Percentiles rank a stretch among this genome's conserved stretches.
These are phyloP conservation scores for Cicer judaicum DNA, from an alignment of 306 rosid species.

Conservation along the genomic window DNA sequence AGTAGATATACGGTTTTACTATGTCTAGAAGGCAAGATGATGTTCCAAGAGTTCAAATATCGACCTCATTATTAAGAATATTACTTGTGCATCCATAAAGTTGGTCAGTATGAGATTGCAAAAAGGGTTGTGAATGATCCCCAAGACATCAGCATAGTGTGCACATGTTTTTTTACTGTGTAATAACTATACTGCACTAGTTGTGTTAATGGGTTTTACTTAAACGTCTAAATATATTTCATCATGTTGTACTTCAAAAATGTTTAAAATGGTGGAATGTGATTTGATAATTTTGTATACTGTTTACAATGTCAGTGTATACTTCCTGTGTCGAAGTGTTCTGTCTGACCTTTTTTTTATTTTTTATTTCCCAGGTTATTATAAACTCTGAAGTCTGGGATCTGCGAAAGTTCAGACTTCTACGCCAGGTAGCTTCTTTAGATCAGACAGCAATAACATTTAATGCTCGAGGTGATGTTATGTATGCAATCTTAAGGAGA, in stretches of 20 bases:
- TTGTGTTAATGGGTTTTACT: not conserved
- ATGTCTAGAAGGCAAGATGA: conserved; percentile 5
- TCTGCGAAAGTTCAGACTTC: conserved; percentile 85
- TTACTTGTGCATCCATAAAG: not conserved
- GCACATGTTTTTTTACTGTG: not conserved
- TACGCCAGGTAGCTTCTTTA: conserved; percentile 91
- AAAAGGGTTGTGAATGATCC: not conserved
- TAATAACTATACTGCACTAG: not conserved
- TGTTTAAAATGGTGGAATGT: not conserved
- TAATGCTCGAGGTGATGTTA: conserved; percentile 94
- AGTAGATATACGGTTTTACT: not conserved
- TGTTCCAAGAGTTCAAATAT: not conserved
- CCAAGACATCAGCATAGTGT: conserved; percentile 8
- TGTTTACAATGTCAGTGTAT: not conserved
- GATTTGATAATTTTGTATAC: not conserved
- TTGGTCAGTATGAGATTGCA: conserved; percentile 7
- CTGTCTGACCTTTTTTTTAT: conserved; percentile 15
- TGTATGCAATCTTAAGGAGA: conserved; percentile 92
- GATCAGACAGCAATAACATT: conserved; percentile 92
- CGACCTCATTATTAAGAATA: not conserved
- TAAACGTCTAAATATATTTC: not conserved
- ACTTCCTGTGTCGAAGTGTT: conserved; percentile 5
- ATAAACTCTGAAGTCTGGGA: conserved; percentile 99
- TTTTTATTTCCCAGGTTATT: conserved; percentile 65
- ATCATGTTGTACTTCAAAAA: not conserved